Base-by-base conservation (phyloP, 345 rosid species). In the Brassica juncea region DNA sequence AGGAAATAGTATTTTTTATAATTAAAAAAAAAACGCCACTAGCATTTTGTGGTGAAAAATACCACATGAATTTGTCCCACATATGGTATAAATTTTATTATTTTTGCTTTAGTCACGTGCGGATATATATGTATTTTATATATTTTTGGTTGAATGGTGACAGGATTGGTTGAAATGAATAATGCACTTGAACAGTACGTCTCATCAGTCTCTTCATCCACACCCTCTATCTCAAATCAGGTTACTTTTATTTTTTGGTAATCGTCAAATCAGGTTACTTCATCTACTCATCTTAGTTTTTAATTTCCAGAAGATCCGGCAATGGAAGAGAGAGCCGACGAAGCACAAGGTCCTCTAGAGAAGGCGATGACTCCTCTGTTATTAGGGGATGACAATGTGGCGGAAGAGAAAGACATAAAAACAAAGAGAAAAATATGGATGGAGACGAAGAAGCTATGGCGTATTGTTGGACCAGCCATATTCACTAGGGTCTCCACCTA, bases 371-470 rank as follows among this genome's bases (percentile, higher is more conserved):
- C 37, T 75, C 72, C 79, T 37, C 44, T 67, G 5, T 7, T 75
- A 39, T 7, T 75, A 39, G 67, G 9, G 57, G 19, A 57, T 25
- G 14, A 42, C 44, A 39, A 37, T 6, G 23, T 34, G 30, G 12
- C 31, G 14, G 66, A 37, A 32, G 44, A 35, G 61, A 55, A 25
- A 2, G 32, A 25, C 68, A 37, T 44, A 3, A 37, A 34, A 6
- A 64, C 15, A 32, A 32, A 64, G 44, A 64, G 44, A 39, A 58
- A 68, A 25, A 67, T 72, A 16, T 86, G 91, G 88, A 28, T 64
- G 8, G 98, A 89, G 63, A 72, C 85, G 0, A 70, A 84, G 81
- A 88, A 83, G 74, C 81, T 88, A 82, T 89, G 94, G 90, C 60
- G 70, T 44, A 86, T 89, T 21, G 88, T 83, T 2, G 91, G 90